phyloP scores from a whole-genome alignment of 2,329 filamentous ascomycete species.

The Claviceps quebecensis region DNA sequence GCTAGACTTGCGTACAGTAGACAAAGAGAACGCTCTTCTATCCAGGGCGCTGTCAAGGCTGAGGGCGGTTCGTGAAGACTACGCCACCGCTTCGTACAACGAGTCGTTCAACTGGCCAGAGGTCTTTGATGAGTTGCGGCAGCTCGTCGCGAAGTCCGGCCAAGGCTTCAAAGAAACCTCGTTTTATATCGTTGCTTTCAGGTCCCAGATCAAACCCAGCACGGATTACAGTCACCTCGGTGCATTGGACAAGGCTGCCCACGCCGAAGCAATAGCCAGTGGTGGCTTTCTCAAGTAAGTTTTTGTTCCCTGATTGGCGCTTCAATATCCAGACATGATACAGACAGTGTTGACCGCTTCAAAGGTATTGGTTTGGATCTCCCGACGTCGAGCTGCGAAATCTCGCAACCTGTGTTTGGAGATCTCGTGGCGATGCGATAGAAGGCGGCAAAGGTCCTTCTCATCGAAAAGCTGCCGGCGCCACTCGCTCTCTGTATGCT shows the following conservation, averaged over 20 bases:
- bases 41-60: conserved; percentile 57
- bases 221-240: conserved; percentile 57
- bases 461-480: conserved; percentile 51
- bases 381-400: conserved; percentile 59
- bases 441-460: conserved; percentile 46
- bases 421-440: conserved; percentile 43
- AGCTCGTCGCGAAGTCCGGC: conserved; percentile 31
- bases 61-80: conserved; percentile 49
- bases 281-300: conserved; percentile 68
- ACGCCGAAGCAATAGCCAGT: conserved; percentile 63
- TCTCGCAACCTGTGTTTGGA: conserved; percentile 66
- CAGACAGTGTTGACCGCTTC: conserved; percentile 9
- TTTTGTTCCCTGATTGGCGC: neutral
- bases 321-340: neutral
- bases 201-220: conserved; percentile 53
- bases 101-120: conserved; percentile 65
- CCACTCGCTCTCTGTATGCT: conserved; percentile 45
- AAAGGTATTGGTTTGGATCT: conserved; percentile 77
- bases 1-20: conserved; percentile 55
- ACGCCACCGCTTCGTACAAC: conserved; percentile 61
- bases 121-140: conserved; percentile 43
- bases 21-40: conserved; percentile 52
- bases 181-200: conserved; percentile 79
- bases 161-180: conserved; percentile 43
- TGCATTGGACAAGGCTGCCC: conserved; percentile 61